Evolutionary conservation across 2,329 filamentous ascomycete genomes (phyloP), one percentile per base, ranked within the genome.

Genomic region (Fusarium mangiferae): DNA sequence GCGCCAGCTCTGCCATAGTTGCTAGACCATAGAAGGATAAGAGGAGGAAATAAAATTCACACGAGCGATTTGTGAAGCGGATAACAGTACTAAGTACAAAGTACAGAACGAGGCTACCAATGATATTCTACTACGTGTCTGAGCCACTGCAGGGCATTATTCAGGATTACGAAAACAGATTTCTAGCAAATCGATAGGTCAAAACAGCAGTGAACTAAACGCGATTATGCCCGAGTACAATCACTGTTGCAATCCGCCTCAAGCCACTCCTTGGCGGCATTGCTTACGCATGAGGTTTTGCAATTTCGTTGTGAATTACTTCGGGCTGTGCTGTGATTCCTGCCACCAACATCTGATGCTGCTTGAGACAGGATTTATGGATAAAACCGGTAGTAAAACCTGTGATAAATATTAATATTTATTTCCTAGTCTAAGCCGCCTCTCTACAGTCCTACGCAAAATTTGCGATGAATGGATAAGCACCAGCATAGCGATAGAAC

Each of bases 21-120:
- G 3, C 10, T 49, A 13, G 0, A n/a, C 0, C 2, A 1, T 4
- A 6, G 15, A 9, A 30, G 0, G 7, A 18, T 2, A 10, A 33
- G 46, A 18, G 15, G 11, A 33, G 22, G 9, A 4, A 5, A 3
- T 5, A 13, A 33, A 17, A n/a, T 13, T 1, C 0, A 0, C 11
- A 5, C 3, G 28, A 9, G 3, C 0, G 15, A n/a, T n/a, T 49
- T 9, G 3, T 5, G 15, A n/a, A 5, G 20, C 18, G 0, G 18
- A 1, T 22, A n/a, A n/a, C n/a, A n/a, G n/a, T 5, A 22, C 18
- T 39, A 20, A 46, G 39, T 33, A 33, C 20, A 39, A 39, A 8
- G 20, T 49, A 49, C 22, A 13, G 11, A 49, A 33, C 11, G 5
- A 49, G 46, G 46, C 46, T 18, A 7, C 46, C 28, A 49, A 49